phyloP scores from a whole-genome alignment of 805 yeast genomes.

The Dipodascopsis uninucleata region DNA sequence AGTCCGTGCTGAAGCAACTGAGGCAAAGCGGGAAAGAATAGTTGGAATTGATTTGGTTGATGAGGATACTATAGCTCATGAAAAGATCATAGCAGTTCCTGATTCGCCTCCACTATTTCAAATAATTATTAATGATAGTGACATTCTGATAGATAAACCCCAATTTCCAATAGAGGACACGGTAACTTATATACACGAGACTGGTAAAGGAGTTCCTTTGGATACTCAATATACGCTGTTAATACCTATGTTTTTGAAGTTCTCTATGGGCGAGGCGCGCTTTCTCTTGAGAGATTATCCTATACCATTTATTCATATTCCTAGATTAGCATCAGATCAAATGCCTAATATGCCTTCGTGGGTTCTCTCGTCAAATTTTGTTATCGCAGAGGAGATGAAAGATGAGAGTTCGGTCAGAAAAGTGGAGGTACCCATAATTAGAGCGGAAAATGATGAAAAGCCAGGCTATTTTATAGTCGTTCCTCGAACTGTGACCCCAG shows the following conservation, averaged over 20 bases:
- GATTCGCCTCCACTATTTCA: slow-evolving; percentile 53
- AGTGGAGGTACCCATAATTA: slow-evolving; percentile 59
- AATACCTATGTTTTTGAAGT: slow-evolving; percentile 59
- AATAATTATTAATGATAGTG: slow-evolving; percentile 48
- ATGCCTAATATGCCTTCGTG: slow-evolving; percentile 35
- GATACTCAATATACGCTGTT: slow-evolving; percentile 65
- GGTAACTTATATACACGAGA: slow-evolving; percentile 58
- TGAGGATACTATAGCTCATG: slow-evolving; percentile 42
- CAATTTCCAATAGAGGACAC: slow-evolving; percentile 49
- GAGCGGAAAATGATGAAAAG: slow-evolving; percentile 27
- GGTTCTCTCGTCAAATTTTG: slow-evolving; percentile 56
- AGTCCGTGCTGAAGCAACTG: slow-evolving; percentile 38
- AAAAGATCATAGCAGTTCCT: slow-evolving; percentile 46
- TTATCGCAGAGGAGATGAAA: slow-evolving; percentile 63
- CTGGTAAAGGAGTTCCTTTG: slow-evolving; percentile 80
- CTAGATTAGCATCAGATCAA: slow-evolving; percentile 44
- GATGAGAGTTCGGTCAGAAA: slow-evolving; percentile 54
- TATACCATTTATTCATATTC: slow-evolving; percentile 72
- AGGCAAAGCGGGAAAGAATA: slow-evolving; percentile 26
- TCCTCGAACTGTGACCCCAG: slow-evolving; percentile 71
- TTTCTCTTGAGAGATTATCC: slow-evolving; percentile 83
- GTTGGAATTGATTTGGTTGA: slow-evolving; percentile 41
- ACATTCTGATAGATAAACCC: slow-evolving; percentile 50
- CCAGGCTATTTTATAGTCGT: slow-evolving; percentile 55
- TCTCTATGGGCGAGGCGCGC: slow-evolving; percentile 58